A percentile compares a stretch with the other conserved stretches of the same genome.
Conservation (phyloP, 1,284 basidiomycete species). For the Phellinidium pouzarii region DNA sequence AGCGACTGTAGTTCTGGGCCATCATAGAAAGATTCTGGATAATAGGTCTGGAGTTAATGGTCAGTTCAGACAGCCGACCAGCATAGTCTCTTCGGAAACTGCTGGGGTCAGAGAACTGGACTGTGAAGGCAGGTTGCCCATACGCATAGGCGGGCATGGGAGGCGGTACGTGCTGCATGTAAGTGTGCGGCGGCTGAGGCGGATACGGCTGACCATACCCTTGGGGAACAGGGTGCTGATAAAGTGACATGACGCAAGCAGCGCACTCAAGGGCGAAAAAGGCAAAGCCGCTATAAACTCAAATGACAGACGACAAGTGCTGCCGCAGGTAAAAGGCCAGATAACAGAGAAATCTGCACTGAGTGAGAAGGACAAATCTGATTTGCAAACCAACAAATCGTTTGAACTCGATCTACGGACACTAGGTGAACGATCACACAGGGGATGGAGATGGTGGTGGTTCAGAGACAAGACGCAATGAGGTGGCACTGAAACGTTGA, state of each 20-base stretch:
- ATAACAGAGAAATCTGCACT: background rate
- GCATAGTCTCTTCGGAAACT: constrained; percentile 79
- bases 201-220: constrained; percentile 9
- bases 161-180: constrained; percentile 38
- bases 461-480: constrained; percentile 28
- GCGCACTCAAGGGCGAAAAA: constrained; percentile 4
- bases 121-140: constrained; percentile 37
- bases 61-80: constrained; percentile 75
- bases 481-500: background rate
- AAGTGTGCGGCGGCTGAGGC: constrained; percentile 24
- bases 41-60: constrained; percentile 92
- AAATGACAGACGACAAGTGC: constrained; percentile 3
- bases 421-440: constrained; percentile 21
- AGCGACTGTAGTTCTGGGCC: constrained; percentile 80
- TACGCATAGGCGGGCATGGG: constrained; percentile 35
- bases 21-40: constrained; percentile 94
- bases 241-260: constrained; percentile 15
- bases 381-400: constrained; percentile 10
- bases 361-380: constrained; percentile 13
- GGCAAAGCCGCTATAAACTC: background rate
- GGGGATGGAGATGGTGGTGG: constrained; percentile 37
- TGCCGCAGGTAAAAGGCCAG: background rate
- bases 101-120: constrained; percentile 56
- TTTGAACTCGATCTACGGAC: constrained; percentile 8
- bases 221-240: constrained; percentile 13